Base-by-base conservation (phyloP, 768 basidiomycete species). In the Termitomyces sp. region DNA sequence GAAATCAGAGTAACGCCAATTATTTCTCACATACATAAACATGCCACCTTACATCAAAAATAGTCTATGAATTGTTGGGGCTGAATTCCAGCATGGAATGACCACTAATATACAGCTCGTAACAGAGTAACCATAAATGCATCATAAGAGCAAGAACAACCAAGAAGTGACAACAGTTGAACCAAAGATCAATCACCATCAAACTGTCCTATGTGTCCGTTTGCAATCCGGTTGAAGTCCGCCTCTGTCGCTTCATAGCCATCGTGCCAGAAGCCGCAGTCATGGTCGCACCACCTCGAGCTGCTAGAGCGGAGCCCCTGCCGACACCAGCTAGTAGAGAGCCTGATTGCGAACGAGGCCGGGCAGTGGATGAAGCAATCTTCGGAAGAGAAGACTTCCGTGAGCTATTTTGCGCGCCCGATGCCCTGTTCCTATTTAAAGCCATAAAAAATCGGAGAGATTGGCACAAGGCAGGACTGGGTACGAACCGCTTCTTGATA, bases 401-500 rank as follows among this genome's bases (percentile, higher is more conserved):
- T 42, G 87, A 77, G 49, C 75, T 79, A 56, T 81, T 85, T 4
- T 87, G 85, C 32, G 87, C 75, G 32, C 90, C 90, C 53, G 90
- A 90, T 37, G 90, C 88, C 42, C 90, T 86, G 70, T 92, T 92
- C 67, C 90, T 92, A 66, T 29, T 56, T 17, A 29, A 12, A 53
- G 7, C 4, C n/a, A n/a, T 11, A 37, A 11, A 43, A 29, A 49
- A 35, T 23, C 58, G 25, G 64, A 37, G 31, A 4, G 5, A 57
- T 59, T 46, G 57, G 29, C 53, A 44, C 44, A 62, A 29, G 57
- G 25, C 23, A 57, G 43, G 34, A 32, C 46, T 32, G 34, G 53
- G 17, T 52, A 57, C 75, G 23, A 64, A 92, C 92, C 92, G 80
- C 77, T 97, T 98, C 86, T 98, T 97, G 74, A 96, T 97, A 45